phyloP scores from a whole-genome alignment of 164 flowering plant species.

The Aristolochia contorta region DNA sequence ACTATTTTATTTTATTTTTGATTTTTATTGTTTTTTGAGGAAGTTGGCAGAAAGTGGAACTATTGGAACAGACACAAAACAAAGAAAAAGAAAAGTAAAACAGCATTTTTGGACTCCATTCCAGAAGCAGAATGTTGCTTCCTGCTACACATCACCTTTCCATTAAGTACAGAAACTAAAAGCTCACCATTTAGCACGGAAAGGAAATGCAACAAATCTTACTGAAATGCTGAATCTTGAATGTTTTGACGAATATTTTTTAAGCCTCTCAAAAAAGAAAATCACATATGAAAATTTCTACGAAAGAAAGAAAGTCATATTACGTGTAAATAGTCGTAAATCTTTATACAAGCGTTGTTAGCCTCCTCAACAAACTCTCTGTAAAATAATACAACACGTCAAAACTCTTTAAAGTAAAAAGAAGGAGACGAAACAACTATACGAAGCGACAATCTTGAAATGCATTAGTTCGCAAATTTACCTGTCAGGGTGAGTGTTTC shows the following conservation, averaged over 20 bases:
- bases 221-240: neutral
- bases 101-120: too few species aligned
- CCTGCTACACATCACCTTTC: too few species aligned
- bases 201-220: too few species aligned
- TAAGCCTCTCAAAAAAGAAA: neutral
- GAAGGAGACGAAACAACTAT: neutral
- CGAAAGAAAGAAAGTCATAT: slow-evolving; percentile 34
- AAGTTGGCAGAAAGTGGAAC: neutral
- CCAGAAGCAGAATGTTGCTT: too few species aligned
- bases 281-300: neutral
- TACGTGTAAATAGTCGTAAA: slow-evolving; percentile 91
- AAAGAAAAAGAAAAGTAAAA: too few species aligned
- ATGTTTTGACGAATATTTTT: neutral
- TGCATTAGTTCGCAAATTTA: slow-evolving; percentile 6
- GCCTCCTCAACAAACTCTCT: slow-evolving; percentile 94
- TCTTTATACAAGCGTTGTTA: slow-evolving; percentile 65
- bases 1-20: too few species aligned
- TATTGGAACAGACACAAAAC: too few species aligned
- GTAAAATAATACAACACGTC: slow-evolving; percentile 1
- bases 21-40: too few species aligned
- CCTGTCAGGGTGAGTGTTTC: slow-evolving; percentile 96
- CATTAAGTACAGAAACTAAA: too few species aligned
- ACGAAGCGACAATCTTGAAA: neutral
- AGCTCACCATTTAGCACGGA: too few species aligned
- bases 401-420: neutral